Percentiles rank a stretch among this genome's conserved stretches.
phyloP scores from a whole-genome alignment of 306 rosid species.

The Cajanus cajan region DNA sequence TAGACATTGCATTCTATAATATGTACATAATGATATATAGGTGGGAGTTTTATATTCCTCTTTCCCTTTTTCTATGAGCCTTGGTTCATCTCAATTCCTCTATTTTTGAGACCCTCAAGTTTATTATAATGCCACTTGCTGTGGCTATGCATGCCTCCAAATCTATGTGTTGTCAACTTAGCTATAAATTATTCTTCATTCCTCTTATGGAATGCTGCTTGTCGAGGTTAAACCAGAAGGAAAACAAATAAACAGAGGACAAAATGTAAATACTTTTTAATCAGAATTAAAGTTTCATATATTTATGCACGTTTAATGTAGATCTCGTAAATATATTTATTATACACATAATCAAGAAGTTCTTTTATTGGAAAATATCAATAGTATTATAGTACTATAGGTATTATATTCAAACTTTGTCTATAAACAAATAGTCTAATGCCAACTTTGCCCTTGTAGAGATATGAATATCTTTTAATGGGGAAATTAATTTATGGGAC shows the following conservation, averaged over 20 bases:
- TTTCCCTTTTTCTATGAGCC: neutral
- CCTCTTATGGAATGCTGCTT: slow-evolving; percentile 7
- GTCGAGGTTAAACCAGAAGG: neutral
- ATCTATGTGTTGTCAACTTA: slow-evolving; percentile 17
- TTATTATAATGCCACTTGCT: neutral
- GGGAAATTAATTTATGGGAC: neutral
- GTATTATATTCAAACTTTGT: too few relatives aligned
- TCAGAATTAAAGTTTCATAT: too few relatives aligned
- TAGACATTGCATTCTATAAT: slow-evolving; percentile 41
- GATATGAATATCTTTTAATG: neutral
- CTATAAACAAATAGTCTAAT: neutral
- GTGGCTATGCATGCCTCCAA: slow-evolving; percentile 16
- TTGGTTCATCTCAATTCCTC: slow-evolving; percentile 9
- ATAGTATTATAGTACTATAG: too few relatives aligned
- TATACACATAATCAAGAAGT: too few relatives aligned
- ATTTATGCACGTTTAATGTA: too few relatives aligned
- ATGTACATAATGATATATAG: slow-evolving; percentile 55
- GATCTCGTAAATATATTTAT: too few relatives aligned
- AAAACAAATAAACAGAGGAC: neutral
- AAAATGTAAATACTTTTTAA: too few relatives aligned
- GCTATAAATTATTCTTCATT: neutral
- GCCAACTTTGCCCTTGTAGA: neutral
- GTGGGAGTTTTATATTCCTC: slow-evolving; percentile 35
- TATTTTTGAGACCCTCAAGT: neutral
- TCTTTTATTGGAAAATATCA: too few relatives aligned